Evolutionary conservation across 768 basidiomycete species (phyloP).

Genomic region (Psilocybe sp.): DNA sequence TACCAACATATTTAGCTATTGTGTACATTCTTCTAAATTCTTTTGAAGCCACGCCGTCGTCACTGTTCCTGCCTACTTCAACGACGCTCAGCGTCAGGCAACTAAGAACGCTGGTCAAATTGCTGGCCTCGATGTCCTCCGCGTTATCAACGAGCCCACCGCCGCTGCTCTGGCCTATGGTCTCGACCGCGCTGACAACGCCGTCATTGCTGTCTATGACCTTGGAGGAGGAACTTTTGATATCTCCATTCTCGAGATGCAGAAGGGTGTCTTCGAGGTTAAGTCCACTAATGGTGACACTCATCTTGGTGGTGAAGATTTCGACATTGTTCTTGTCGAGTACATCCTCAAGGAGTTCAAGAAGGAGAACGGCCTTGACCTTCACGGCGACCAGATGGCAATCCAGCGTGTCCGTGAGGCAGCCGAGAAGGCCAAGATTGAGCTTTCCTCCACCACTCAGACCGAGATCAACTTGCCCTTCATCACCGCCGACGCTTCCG

Average conservation of each 20-base stretch:
- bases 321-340: conserved; percentile 88
- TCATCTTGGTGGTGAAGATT: conserved; percentile 95
- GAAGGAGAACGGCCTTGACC: conserved; percentile 83
- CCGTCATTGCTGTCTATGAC: conserved; percentile 96
- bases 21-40: conserved; percentile 1
- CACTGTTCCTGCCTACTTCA: conserved; percentile 98
- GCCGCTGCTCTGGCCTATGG: conserved; percentile 98
- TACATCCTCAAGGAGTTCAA: conserved; percentile 90
- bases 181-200: conserved; percentile 82
- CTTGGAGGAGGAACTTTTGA: conserved; percentile 98
- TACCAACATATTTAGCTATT: conserved; percentile 18
- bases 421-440: conserved; percentile 99
- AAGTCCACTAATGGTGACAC: conserved; percentile 99
- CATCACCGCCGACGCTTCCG: conserved; percentile 93
- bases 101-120: conserved; percentile 98
- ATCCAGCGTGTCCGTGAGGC: conserved; percentile 99
- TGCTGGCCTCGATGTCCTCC: conserved; percentile 94
- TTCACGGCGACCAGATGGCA: conserved; percentile 88
- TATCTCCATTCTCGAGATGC: conserved; percentile 99
- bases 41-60: conserved; percentile 74
- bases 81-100: conserved; percentile 98
- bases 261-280: conserved; percentile 99
- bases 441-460: conserved; percentile 90
- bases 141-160: conserved; percentile 98
- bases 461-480: conserved; percentile 98